Conservation (phyloP, 2,329 filamentous ascomycete genomes). For the Fusarium stilboides region DNA sequence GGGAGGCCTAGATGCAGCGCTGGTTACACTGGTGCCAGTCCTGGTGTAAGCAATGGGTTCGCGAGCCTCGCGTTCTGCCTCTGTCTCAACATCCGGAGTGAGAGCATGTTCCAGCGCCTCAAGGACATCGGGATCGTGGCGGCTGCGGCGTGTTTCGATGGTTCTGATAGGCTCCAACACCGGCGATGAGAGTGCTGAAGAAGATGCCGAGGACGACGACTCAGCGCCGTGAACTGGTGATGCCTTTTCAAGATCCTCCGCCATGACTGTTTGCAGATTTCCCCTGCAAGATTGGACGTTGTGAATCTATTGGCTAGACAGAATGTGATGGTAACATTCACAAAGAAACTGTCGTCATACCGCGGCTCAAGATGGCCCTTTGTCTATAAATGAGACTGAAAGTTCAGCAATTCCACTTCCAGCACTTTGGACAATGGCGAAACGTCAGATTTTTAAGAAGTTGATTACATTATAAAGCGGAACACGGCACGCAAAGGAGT, state of each 20-base stretch:
- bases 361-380: not conserved
- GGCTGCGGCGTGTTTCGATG: slow-evolving; percentile 41
- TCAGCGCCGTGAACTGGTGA: slow-evolving; percentile 32
- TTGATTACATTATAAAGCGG: slow-evolving; percentile 14
- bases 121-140: slow-evolving; percentile 50
- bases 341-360: slow-evolving; percentile 24
- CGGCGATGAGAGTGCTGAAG: slow-evolving; percentile 38
- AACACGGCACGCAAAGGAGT: slow-evolving; percentile 27
- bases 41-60: slow-evolving; percentile 63
- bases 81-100: slow-evolving; percentile 57
- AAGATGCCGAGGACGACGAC: slow-evolving; percentile 33
- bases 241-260: slow-evolving; percentile 41
- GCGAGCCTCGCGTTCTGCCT: slow-evolving; percentile 57
- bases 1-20: slow-evolving; percentile 62
- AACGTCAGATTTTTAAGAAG: not conserved
- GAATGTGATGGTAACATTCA: slow-evolving; percentile 24
- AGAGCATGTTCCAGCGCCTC: slow-evolving; percentile 58
- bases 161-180: slow-evolving; percentile 49
- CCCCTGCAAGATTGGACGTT: not conserved
- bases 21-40: slow-evolving; percentile 61
- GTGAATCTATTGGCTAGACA: slow-evolving; percentile 2
- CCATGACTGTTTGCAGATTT: slow-evolving; percentile 31
- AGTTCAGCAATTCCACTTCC: not conserved
- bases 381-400: not conserved
- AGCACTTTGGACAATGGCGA: slow-evolving; percentile 1